Percentiles rank a stretch among this genome's conserved stretches.
These are phyloP conservation scores for Alternaria arbusti DNA, from an alignment of 2,329 filamentous ascomycete genomes.

Conservation along the genomic window DNA sequence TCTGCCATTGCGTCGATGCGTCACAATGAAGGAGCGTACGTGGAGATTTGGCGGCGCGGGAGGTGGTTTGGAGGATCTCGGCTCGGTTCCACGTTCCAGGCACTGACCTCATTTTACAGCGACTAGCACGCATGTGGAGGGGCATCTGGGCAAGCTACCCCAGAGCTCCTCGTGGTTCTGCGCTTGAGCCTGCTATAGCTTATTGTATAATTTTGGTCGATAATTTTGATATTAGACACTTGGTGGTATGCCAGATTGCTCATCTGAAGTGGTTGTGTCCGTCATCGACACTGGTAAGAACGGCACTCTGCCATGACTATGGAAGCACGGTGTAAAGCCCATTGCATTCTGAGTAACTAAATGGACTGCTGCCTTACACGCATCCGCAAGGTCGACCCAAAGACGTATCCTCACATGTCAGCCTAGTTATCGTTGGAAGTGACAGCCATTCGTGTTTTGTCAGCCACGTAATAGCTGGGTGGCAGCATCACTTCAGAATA, in stretches of 20 bases:
- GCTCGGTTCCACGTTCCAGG: slow-evolving; percentile 20
- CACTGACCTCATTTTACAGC: slow-evolving; percentile 36
- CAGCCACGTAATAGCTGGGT: neutral
- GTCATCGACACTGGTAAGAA: neutral
- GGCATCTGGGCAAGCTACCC: slow-evolving; percentile 12
- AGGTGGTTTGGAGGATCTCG: slow-evolving; percentile 22
- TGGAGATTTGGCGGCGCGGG: slow-evolving; percentile 26
- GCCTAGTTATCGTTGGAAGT: neutral
- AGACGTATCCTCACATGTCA: neutral
- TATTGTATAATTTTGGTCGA: neutral
- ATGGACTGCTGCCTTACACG: neutral
- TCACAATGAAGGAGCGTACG: slow-evolving; percentile 28
- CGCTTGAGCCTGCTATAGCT: neutral
- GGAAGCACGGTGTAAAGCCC: neutral
- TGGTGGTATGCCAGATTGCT: neutral
- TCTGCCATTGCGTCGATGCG: slow-evolving; percentile 51
- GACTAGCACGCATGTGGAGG: slow-evolving; percentile 37
- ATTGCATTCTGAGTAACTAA: neutral
- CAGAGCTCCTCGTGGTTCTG: neutral
- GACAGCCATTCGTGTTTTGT: neutral
- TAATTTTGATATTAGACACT: neutral
- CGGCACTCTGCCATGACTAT: neutral
- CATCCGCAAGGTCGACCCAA: neutral
- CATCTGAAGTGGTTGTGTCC: neutral
- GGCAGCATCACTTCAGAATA: neutral